Evolutionary conservation across 345 rosid species (phyloP).

Genomic region (Moricandia moricandioides): DNA sequence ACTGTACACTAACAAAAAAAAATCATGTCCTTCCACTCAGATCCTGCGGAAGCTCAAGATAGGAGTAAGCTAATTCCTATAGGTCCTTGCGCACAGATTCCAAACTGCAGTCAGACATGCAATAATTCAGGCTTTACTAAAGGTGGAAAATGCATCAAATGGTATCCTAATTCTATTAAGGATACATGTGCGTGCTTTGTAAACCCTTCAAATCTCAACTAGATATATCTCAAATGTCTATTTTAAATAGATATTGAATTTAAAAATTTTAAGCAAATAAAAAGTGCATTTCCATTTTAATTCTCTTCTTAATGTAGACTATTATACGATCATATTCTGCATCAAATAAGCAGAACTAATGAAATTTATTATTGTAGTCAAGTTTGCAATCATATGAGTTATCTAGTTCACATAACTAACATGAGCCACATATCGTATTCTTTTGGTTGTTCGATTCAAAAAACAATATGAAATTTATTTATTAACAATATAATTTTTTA

Average conservation of each 20-base stretch:
- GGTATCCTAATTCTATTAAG: slow-evolving; percentile 9
- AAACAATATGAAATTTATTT: neutral
- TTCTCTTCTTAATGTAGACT: neutral
- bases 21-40: neutral
- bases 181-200: slow-evolving; percentile 24
- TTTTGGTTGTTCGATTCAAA: neutral
- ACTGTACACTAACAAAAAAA: slow-evolving; percentile 3
- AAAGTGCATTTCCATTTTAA: neutral
- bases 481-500: neutral
- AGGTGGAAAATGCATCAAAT: slow-evolving; percentile 27
- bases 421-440: neutral
- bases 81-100: slow-evolving; percentile 21
- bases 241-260: neutral
- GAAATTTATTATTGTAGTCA: neutral
- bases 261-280: neutral
- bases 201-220: neutral
- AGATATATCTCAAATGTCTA: neutral
- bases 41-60: slow-evolving; percentile 12
- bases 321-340: neutral
- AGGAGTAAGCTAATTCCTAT: slow-evolving; percentile 25
- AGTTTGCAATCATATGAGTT: neutral
- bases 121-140: slow-evolving; percentile 2
- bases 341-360: neutral
- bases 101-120: slow-evolving; percentile 26
- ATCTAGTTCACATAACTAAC: neutral